phyloP scores from a whole-genome alignment of 768 basidiomycete species.

The Auriscalpium microsporum region DNA sequence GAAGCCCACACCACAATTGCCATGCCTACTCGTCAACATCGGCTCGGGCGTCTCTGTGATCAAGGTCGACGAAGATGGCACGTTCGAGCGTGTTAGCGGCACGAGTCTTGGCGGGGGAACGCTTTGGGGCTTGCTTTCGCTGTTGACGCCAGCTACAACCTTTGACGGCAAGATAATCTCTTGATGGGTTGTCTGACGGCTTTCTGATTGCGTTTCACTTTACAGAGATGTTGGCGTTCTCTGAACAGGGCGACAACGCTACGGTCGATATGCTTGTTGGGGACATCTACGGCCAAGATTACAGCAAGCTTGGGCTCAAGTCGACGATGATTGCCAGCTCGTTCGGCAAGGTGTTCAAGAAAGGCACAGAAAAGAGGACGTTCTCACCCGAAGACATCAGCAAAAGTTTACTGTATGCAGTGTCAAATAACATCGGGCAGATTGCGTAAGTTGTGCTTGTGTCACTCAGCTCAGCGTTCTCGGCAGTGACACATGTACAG shows the following conservation, averaged over 20 bases:
- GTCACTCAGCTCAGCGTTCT: neutral
- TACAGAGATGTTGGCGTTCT: slow-evolving; percentile 91
- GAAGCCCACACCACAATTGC: slow-evolving; percentile 79
- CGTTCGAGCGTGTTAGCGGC: slow-evolving; percentile 92
- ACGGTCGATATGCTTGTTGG: slow-evolving; percentile 98
- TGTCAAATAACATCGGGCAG: slow-evolving; percentile 99
- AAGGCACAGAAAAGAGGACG: slow-evolving; percentile 65
- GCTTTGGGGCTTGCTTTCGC: slow-evolving; percentile 89
- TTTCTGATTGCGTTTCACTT: slow-evolving; percentile 4
- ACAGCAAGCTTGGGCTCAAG: slow-evolving; percentile 89
- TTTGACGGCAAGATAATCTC: slow-evolving; percentile 82
- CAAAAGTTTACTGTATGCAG: slow-evolving; percentile 87
- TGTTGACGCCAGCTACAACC: slow-evolving; percentile 88
- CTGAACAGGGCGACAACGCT: slow-evolving; percentile 90
- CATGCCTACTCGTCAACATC: slow-evolving; percentile 95
- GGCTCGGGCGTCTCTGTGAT: slow-evolving; percentile 97
- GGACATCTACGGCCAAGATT: slow-evolving; percentile 98
- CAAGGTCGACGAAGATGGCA: slow-evolving; percentile 92
- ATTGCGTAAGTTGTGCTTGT: slow-evolving; percentile 74
- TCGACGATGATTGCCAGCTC: slow-evolving; percentile 97
- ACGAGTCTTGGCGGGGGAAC: slow-evolving; percentile 97
- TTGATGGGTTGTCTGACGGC: neutral
- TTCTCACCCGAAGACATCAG: slow-evolving; percentile 93
- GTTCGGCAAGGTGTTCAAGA: slow-evolving; percentile 97
- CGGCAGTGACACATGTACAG: slow-evolving; percentile 33